These are phyloP conservation scores for Wickerhamomyces chaumierensis DNA, from an alignment of 805 yeast genomes.

Conservation along the genomic window DNA sequence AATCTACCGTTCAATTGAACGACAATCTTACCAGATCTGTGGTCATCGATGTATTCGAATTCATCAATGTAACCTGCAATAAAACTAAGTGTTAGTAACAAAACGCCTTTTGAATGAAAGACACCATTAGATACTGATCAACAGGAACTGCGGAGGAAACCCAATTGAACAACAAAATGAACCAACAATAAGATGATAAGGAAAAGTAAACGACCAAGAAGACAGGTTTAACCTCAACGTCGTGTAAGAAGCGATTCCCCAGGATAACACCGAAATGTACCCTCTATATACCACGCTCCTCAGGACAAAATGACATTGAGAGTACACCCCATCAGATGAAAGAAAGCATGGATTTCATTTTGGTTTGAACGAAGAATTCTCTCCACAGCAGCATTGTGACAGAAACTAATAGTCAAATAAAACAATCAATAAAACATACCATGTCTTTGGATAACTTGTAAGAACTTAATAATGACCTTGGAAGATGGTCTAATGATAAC, in stretches of 20 bases:
- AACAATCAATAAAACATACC: constrained; percentile 85
- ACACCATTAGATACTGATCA: too few species aligned
- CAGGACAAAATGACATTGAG: constrained; percentile 89
- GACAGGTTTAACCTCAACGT: constrained; percentile 8
- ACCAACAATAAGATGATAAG: constrained; percentile 15
- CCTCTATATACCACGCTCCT: constrained; percentile 83
- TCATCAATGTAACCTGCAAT: constrained; percentile 70
- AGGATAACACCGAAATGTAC: constrained; percentile 1
- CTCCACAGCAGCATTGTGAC: too few species aligned
- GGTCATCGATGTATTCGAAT: constrained; percentile 96
- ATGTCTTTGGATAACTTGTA: constrained; percentile 94
- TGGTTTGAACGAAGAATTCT: too few species aligned
- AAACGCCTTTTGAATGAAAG: too few species aligned
- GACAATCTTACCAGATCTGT: constrained; percentile 96
- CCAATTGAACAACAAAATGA: not conserved
- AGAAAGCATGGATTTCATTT: constrained; percentile 82
- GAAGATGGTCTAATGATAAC: constrained; percentile 96
- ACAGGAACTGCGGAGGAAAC: too few species aligned
- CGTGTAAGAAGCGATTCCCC: constrained; percentile 26
- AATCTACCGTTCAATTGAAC: constrained; percentile 95
- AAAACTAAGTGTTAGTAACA: constrained; percentile 3
- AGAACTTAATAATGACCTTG: constrained; percentile 93
- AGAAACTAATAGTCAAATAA: too few species aligned
- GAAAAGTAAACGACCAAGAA: constrained; percentile 24
- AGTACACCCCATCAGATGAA: constrained; percentile 96